Evolutionary conservation across 257 asterid species (phyloP).

Genomic region (Thymus mandschuricus): DNA sequence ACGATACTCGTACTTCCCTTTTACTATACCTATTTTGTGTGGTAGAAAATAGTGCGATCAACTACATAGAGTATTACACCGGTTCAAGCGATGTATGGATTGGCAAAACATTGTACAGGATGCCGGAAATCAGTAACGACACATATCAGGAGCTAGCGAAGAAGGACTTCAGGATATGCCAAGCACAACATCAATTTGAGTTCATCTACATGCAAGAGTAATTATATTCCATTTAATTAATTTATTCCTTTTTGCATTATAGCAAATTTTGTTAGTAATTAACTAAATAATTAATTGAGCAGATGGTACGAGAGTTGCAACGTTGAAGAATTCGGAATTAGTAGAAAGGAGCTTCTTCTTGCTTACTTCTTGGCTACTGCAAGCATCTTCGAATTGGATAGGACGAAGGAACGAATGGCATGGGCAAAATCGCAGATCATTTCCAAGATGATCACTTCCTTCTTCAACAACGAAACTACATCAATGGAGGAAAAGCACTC

Average conservation of each 20-base stretch:
- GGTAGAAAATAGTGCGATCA: too few relatives aligned
- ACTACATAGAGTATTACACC: slow-evolving; percentile 40
- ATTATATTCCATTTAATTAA: too few relatives aligned
- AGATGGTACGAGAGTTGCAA: slow-evolving; percentile 47
- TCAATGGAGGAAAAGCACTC: slow-evolving; percentile 3
- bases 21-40: too few relatives aligned
- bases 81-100: slow-evolving; percentile 44
- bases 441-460: slow-evolving; percentile 32
- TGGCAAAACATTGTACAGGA: slow-evolving; percentile 45
- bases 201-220: slow-evolving; percentile 42
- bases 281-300: neutral
- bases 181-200: slow-evolving; percentile 54
- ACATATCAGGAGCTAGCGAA: slow-evolving; percentile 46
- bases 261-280: too few relatives aligned
- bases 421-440: slow-evolving; percentile 50
- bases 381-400: slow-evolving; percentile 43
- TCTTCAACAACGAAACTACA: slow-evolving; percentile 6
- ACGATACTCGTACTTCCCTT: too few relatives aligned
- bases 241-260: too few relatives aligned
- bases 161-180: slow-evolving; percentile 53
- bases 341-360: slow-evolving; percentile 34
- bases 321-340: slow-evolving; percentile 39
- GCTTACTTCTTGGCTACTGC: slow-evolving; percentile 49
- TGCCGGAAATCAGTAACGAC: slow-evolving; percentile 51
- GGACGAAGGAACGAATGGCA: slow-evolving; percentile 42